Evolutionary conservation across 2,329 filamentous ascomycete species (phyloP).

Genomic region (Didymella pomorum): DNA sequence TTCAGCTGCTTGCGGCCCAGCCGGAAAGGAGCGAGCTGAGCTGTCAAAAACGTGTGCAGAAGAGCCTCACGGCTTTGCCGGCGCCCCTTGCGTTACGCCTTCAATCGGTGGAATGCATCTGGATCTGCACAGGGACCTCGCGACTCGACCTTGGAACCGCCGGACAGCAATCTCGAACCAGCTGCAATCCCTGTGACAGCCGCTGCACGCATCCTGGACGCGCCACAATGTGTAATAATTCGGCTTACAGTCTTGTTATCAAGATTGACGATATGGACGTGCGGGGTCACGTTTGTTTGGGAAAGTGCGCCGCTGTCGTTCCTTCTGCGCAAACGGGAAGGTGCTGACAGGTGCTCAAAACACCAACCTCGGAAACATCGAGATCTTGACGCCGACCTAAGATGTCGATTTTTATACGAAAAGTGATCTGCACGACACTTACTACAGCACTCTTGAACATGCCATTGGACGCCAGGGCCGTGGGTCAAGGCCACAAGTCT

Average conservation of each 20-base stretch:
- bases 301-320: conserved; percentile 15
- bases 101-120: conserved; percentile 17
- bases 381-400: too few relatives aligned
- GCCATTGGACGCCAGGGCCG: too few relatives aligned
- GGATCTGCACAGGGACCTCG: conserved; percentile 19
- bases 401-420: too few relatives aligned
- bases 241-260: neutral
- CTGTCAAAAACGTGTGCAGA: conserved; percentile 19
- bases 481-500: too few relatives aligned
- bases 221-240: neutral
- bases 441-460: too few relatives aligned
- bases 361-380: too few relatives aligned
- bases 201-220: neutral
- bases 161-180: conserved; percentile 1
- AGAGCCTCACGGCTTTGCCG: conserved; percentile 18
- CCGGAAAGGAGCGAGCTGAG: conserved; percentile 7
- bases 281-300: conserved; percentile 12
- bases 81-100: conserved; percentile 18
- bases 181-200: conserved; percentile 1
- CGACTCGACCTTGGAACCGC: conserved; percentile 6
- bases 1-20: conserved; percentile 14
- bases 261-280: neutral
- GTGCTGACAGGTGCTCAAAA: conserved; percentile 1
- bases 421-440: too few relatives aligned
- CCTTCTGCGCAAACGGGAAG: conserved; percentile 16